Percentiles rank a stretch among this genome's conserved stretches.
Evolutionary conservation across 139 green algal genomes (phyloP).

Genomic region (Astrephomene gubernaculifera): DNA sequence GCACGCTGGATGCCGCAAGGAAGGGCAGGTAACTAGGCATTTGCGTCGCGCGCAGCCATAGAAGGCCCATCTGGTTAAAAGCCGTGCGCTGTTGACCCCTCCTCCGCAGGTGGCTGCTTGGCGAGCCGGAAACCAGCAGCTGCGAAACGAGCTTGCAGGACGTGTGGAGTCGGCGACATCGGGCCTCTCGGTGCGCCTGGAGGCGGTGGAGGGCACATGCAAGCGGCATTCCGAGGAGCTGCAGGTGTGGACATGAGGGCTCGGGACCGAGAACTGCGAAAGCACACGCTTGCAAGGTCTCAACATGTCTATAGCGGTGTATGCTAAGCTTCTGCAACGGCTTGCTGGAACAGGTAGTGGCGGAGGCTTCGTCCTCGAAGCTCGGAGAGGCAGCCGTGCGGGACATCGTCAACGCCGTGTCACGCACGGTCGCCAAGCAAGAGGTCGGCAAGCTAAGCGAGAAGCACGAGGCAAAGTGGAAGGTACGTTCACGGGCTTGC

Average conservation of each 20-base stretch:
- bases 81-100: no score
- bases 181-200: background rate
- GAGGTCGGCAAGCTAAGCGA: conserved; percentile 2
- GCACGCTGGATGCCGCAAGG: no score
- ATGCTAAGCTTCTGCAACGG: background rate
- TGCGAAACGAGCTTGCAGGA: conserved; percentile 18
- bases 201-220: conserved; percentile 1
- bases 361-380: background rate
- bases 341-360: background rate
- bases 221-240: background rate
- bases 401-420: background rate
- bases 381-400: conserved; percentile 1
- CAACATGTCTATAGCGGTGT: background rate
- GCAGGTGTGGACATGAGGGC: no score
- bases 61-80: no score
- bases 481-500: no score
- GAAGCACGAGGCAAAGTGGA: conserved; percentile 3
- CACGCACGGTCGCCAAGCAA: background rate
- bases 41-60: no score
- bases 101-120: conserved; percentile 17
- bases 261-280: no score
- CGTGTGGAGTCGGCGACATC: background rate
- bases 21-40: no score
- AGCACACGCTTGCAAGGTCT: no score
- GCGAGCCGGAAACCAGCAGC: conserved; percentile 28